Base-by-base conservation (phyloP, 1,284 basidiomycete genomes). In the Testicularia cyperi region DNA sequence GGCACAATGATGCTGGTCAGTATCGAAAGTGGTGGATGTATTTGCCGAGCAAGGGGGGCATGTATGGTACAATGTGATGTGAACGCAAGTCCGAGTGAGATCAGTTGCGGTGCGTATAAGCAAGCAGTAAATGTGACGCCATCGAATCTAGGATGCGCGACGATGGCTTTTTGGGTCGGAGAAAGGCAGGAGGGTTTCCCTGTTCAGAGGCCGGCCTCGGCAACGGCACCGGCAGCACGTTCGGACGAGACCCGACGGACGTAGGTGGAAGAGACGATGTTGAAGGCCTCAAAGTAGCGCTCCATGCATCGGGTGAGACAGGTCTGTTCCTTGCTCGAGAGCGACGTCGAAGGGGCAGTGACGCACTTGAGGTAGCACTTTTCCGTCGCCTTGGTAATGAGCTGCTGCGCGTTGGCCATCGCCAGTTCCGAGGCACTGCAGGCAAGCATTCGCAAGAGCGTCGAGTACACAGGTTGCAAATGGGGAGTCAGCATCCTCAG, bases 311-410 rank as follows among this genome's bases (percentile, higher is more conserved):
- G 44, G 37, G 67, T 68, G 6, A 69, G 34, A 41, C 72, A 75
- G 16, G 69, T 72, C 51, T 72, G 56, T 37, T 75, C 72, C 42
- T 72, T 72, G 43, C 65, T 44, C 12, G 62, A 66, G 9, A 75
- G 64, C 37, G 52, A 60, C 12, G 54, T 40, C 7, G 57, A 58
- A 12, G 72, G 72, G 27, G 55, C 35, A 23, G 71, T 42, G 22
- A 75, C 58, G 51, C 72, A 75, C 47, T 73, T 74, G 41, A 33
- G 32, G 52, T 72, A 75, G 52, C 72, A 75, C 43, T 75, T 75
- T 37, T 74, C 70, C 10, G 72, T 75, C 4, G 72, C 69, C 26
- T 72, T 75, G 32, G 65, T 68, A 42, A 75, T 73, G 16, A 75
- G 60, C 34, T 73, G 68, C 32, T 74, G 72, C 4, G 72, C 71